Base-by-base conservation (phyloP, 495 filamentous ascomycete genomes). In the Xylaria nigripes region DNA sequence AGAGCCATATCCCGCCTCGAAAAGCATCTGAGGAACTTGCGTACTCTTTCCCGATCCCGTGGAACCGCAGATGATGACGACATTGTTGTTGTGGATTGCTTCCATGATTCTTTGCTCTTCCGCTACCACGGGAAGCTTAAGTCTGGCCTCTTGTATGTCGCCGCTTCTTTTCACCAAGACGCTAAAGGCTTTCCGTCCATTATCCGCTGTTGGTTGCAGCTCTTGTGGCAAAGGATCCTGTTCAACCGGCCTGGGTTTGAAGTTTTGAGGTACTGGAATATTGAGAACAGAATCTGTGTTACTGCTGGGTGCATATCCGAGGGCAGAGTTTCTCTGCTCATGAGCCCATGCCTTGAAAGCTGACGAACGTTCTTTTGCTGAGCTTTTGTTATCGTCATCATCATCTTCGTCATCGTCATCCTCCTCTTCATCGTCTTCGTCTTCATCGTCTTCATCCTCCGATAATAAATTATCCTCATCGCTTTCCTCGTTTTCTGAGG, bases 91-190 rank as follows among this genome's bases (percentile, higher is more conserved):
- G 65, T 94, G 82, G 16, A 97, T 90, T 3, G 91, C 90, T 73
- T 98, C 93, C 93, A 98, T 98, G 21, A 98, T 95, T 60, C 86
- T 90, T 61, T 97, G 93, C 64, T 98, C 93, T 63, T 97, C 93
- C 1, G 87, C 86, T 24, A 96, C 90, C 4, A 98, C 85, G 0
- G 93, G 93, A 27, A 98, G 74, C 21, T 84, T 79, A n/a, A 90
- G 71, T 32, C 93, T 85, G 8, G 81, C 79, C 32, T 78, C 76
- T 63, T 96, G 88, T 15, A 97, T 87, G 2, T 86, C 84, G 9
- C 79, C 70, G 15, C 80, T 67, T 50, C 94, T 81, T 22, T 83
- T 70, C 3, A 98, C 86, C 2, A 76, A 60, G 21, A 96, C 85
- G 59, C 78, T 86, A 64, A 80, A 93, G 2, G 85, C 84, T 70